Evolutionary conservation across 2,329 filamentous ascomycete genomes (phyloP), one percentile per base, ranked within the genome.

Genomic region (Xylaria sp.): DNA sequence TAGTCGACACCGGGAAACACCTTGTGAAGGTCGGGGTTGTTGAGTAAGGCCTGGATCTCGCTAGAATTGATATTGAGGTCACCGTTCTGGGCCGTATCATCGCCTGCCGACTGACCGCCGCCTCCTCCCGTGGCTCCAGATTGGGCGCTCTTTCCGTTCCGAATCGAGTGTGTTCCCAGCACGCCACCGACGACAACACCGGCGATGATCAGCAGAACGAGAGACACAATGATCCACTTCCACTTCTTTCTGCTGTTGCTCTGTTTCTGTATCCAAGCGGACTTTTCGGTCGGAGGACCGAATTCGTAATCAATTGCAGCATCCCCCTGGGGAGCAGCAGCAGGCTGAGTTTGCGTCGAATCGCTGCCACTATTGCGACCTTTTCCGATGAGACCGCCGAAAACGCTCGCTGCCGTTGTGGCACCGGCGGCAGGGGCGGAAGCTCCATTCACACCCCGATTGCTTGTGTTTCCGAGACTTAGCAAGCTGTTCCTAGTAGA

Each of bases 1-100:
- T 97, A 97, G 75, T 97, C 93, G 76, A 97, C 90, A 30, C 92
- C 93, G 0, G 92, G 90, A 73, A 97, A 97, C 1, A 97, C 91
- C 74, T 91, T 95, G 80, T 96, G 91, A 23, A 97, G 80, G 64
- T 92, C 76, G 0, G 80, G 72, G 74, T 96, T 96, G 77, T 89
- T 87, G 79, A 97, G 80, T 11, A 97, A 79, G 2, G 80, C 79
- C 77, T 95, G 82, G 76, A 97, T 95, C 75, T 96, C 89, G 1
- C 76, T 66, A 7, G 91, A 95, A 73, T 93, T 78, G 72, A 87
- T 86, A 73, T 80, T 76, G 5, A 96, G 82, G 64, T 93, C 89
- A 48, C 88, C 86, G 67, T 90, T 90, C 58, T 79, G 74, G 10
- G 77, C 72, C 0, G 75, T 70, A 70, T 93, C 89, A n/a, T 82